phyloP scores from a whole-genome alignment of 2,329 filamentous ascomycete genomes.

The Paradendryphiella salina region DNA sequence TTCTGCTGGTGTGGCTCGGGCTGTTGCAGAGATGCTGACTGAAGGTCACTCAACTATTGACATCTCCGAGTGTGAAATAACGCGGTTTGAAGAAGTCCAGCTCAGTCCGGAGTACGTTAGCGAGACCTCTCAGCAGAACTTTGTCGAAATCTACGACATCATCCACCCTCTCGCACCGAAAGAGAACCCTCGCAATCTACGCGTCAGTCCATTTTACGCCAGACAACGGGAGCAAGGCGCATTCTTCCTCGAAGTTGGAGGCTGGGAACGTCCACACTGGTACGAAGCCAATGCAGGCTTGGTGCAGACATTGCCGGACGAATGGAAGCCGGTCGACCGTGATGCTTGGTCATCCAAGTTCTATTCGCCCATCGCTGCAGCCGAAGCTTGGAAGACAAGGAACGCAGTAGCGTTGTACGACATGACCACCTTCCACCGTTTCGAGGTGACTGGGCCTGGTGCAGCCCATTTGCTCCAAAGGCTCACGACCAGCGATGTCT shows the following conservation, averaged over 20 bases:
- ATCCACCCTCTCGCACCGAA: constrained; percentile 63
- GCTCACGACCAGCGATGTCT: constrained; percentile 57
- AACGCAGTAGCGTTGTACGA: constrained; percentile 66
- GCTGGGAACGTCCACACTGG: constrained; percentile 67
- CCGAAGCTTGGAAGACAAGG: constrained; percentile 67
- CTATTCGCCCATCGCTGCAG: constrained; percentile 62
- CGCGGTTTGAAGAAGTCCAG: constrained; percentile 65
- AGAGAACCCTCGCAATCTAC: constrained; percentile 61
- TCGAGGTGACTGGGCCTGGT: constrained; percentile 63
- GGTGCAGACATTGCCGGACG: constrained; percentile 55
- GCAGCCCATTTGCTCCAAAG: constrained; percentile 59
- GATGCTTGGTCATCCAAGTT: constrained; percentile 63
- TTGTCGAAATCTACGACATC: constrained; percentile 67
- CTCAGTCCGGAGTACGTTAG: constrained; percentile 59
- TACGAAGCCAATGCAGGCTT: constrained; percentile 61
- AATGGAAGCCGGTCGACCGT: constrained; percentile 60
- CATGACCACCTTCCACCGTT: constrained; percentile 62
- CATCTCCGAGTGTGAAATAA: constrained; percentile 62
- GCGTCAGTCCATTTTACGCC: constrained; percentile 61
- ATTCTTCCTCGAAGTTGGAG: constrained; percentile 62
- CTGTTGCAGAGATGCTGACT: constrained; percentile 62
- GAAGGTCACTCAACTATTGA: constrained; percentile 60
- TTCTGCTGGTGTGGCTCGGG: constrained; percentile 64
- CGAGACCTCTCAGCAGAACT: constrained; percentile 64
- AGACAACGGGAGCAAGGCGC: constrained; percentile 60